Conservation (phyloP, 176 grass and related monocot species). For the Neostapfia colusana region DNA sequence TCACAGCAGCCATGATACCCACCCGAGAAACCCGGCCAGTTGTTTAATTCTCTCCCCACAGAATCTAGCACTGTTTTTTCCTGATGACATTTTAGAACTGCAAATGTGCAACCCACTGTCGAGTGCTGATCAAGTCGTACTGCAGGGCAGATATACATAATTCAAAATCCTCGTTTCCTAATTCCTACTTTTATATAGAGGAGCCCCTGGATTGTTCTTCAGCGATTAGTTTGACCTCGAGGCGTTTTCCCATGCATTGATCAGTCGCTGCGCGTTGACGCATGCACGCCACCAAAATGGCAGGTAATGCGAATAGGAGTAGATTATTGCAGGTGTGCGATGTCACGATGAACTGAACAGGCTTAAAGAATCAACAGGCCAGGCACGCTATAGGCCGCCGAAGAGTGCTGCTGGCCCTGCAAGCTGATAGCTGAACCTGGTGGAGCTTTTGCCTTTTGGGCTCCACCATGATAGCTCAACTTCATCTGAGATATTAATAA, state of each 20-base stretch:
- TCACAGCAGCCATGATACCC: conserved; percentile 10
- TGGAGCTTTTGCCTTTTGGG: background rate
- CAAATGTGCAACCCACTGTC: background rate
- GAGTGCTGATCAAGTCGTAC: conserved; percentile 4
- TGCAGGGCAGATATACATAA: background rate
- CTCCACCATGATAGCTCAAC: conserved; percentile 30
- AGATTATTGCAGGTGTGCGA: conserved; percentile 11
- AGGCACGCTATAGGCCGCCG: background rate
- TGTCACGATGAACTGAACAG: conserved; percentile 18
- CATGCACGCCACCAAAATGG: background rate
- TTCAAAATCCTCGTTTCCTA: background rate
- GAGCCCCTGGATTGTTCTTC: background rate
- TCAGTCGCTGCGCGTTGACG: background rate
- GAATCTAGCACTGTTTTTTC: conserved; percentile 7
- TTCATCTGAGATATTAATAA: background rate
- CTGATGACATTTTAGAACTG: conserved; percentile 5
- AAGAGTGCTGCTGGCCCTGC: conserved; percentile 8
- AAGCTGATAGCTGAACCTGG: background rate
- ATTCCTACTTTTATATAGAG: background rate
- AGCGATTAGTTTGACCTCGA: background rate
- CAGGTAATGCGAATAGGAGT: conserved; percentile 17
- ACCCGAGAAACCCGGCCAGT: background rate
- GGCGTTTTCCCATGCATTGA: background rate
- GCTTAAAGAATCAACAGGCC: background rate
- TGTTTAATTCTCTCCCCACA: conserved; percentile 11